Evolutionary conservation across 2,329 filamentous ascomycete species (phyloP).

Genomic region (Ceratocystis papillata): DNA sequence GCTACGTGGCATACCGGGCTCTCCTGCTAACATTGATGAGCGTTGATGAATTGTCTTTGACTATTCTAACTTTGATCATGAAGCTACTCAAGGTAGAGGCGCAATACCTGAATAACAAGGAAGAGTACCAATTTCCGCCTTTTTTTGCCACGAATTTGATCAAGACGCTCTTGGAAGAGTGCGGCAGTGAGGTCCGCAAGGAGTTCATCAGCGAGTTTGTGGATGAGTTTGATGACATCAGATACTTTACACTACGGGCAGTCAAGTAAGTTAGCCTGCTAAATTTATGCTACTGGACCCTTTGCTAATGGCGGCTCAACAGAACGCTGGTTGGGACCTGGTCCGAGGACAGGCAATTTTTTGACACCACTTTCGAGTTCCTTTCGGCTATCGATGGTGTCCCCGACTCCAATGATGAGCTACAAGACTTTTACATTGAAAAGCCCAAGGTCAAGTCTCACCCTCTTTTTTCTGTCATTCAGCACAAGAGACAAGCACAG

Average conservation of each 20-base stretch:
- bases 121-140: slow-evolving; percentile 56
- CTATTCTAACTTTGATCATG: slow-evolving; percentile 70
- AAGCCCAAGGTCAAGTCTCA: slow-evolving; percentile 58
- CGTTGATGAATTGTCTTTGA: slow-evolving; percentile 53
- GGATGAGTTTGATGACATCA: slow-evolving; percentile 70
- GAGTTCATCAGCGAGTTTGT: slow-evolving; percentile 71
- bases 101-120: slow-evolving; percentile 47
- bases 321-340: slow-evolving; percentile 31
- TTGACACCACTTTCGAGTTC: slow-evolving; percentile 50
- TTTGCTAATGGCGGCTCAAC: slow-evolving; percentile 9
- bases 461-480: slow-evolving; percentile 50
- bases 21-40: slow-evolving; percentile 51
- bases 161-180: slow-evolving; percentile 48
- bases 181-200: slow-evolving; percentile 49
- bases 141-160: slow-evolving; percentile 22
- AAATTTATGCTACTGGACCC: neutral
- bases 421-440: slow-evolving; percentile 58
- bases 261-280: slow-evolving; percentile 48
- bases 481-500: slow-evolving; percentile 71
- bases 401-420: slow-evolving; percentile 53
- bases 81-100: slow-evolving; percentile 71
- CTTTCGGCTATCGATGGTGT: slow-evolving; percentile 59
- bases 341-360: slow-evolving; percentile 32
- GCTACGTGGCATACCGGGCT: slow-evolving; percentile 59
- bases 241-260: slow-evolving; percentile 68